Evolutionary conservation across 768 basidiomycete species (phyloP).

Genomic region (Goffeauzyma gilvescens): DNA sequence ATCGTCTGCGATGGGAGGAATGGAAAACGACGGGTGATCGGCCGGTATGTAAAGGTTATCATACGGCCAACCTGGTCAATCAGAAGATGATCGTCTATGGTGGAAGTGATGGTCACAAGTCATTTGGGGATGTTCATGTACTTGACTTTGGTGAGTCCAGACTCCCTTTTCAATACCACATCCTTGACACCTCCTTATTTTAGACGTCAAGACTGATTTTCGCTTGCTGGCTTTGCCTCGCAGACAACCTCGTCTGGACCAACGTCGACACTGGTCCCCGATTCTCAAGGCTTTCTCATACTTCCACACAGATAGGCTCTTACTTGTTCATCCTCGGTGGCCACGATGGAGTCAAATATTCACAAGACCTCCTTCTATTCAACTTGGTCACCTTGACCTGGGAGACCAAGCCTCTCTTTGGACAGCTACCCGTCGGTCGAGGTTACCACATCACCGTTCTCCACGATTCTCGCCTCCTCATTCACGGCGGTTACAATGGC

Average conservation of each 20-base stretch:
- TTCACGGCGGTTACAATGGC: conserved; percentile 61
- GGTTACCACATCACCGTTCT: conserved; percentile 71
- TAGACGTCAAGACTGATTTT: neutral
- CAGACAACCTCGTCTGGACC: conserved; percentile 31
- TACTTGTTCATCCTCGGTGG: conserved; percentile 80
- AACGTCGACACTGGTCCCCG: conserved; percentile 29
- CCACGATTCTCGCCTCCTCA: conserved; percentile 64
- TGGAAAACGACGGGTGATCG: conserved; percentile 40
- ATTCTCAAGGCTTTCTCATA: conserved; percentile 56
- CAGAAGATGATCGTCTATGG: conserved; percentile 75
- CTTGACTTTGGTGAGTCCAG: conserved; percentile 54
- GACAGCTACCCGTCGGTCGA: conserved; percentile 50
- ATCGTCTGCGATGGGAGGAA: conserved; percentile 43
- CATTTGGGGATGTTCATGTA: conserved; percentile 73
- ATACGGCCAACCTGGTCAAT: conserved; percentile 70
- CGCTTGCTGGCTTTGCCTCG: neutral
- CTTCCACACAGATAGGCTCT: conserved; percentile 73
- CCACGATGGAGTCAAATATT: conserved; percentile 54
- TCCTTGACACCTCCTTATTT: neutral
- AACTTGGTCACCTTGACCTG: conserved; percentile 77
- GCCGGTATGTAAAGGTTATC: conserved; percentile 46
- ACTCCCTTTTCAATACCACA: neutral
- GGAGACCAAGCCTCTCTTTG: conserved; percentile 50
- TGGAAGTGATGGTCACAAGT: conserved; percentile 74
- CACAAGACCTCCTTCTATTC: conserved; percentile 53